Evolutionary conservation across 202 grass and related monocot species (phyloP).

Genomic region (Hordeum pubiflorum): DNA sequence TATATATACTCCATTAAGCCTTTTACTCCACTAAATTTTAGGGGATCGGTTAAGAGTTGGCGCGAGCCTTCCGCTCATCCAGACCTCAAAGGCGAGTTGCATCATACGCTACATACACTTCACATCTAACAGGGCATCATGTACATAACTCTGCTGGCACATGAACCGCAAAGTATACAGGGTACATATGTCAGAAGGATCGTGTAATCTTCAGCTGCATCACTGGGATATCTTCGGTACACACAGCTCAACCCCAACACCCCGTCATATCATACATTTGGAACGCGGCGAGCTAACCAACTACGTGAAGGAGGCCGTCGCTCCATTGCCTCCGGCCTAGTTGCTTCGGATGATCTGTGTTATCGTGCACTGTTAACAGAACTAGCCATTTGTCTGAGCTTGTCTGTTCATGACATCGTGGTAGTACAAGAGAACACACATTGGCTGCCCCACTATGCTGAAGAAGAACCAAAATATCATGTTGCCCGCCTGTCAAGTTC

Average conservation of each 20-base stretch:
- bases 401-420: constrained; percentile 98
- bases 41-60: no score
- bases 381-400: constrained; percentile 40
- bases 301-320: background rate
- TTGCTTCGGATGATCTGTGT: constrained; percentile 3
- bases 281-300: background rate
- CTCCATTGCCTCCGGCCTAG: background rate
- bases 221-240: background rate
- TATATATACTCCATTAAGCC: no score
- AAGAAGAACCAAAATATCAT: constrained; percentile 99
- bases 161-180: background rate
- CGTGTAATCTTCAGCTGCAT: background rate
- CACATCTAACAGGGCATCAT: constrained; percentile 8
- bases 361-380: background rate
- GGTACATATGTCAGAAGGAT: background rate
- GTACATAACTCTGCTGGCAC: background rate
- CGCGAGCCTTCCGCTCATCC: background rate
- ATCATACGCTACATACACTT: background rate
- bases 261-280: background rate
- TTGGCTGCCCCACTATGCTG: constrained; percentile 90
- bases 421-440: constrained; percentile 95
- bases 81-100: background rate
- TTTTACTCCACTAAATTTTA: no score
- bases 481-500: constrained; percentile 67
- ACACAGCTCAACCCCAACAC: background rate